phyloP scores from a whole-genome alignment of 257 asterid genomes.

The Nicotiana tabacum region DNA sequence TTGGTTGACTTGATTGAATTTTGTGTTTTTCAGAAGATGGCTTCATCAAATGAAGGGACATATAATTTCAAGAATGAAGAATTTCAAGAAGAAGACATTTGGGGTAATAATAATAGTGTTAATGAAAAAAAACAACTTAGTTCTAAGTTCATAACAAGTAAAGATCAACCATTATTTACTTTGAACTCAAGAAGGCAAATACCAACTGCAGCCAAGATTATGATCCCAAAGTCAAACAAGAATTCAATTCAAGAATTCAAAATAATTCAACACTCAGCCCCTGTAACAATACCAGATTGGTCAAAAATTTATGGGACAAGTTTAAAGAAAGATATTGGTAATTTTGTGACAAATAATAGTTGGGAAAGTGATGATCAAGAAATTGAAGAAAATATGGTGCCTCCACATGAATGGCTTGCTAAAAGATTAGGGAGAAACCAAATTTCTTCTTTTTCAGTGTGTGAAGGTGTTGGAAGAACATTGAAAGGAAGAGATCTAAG shows the following conservation, averaged over 20 bases:
- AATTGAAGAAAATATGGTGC: slow-evolving; percentile 24
- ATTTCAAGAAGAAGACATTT: slow-evolving; percentile 7
- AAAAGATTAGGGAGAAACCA: slow-evolving; percentile 28
- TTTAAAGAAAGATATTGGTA: background rate
- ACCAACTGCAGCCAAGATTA: background rate
- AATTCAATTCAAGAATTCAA: background rate
- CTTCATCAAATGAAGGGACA: background rate
- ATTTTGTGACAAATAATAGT: slow-evolving; percentile 6
- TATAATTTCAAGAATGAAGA: background rate
- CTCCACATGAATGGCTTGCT: slow-evolving; percentile 58
- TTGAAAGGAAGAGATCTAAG: slow-evolving; percentile 62
- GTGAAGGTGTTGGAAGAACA: slow-evolving; percentile 66
- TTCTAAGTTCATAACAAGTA: background rate
- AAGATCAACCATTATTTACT: background rate
- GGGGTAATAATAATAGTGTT: background rate
- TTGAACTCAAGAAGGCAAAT: background rate
- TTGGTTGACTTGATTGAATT: slow-evolving; percentile 1
- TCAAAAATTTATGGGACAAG: slow-evolving; percentile 37
- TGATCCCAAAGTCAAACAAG: slow-evolving; percentile 4
- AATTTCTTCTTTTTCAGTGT: slow-evolving; percentile 44
- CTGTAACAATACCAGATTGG: slow-evolving; percentile 40
- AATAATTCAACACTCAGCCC: background rate
- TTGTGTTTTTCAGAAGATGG: background rate
- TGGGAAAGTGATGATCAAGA: slow-evolving; percentile 37
- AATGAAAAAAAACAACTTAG: background rate